Evolutionary conservation across 1,284 basidiomycete genomes (phyloP).

Genomic region (Irpex sp.): DNA sequence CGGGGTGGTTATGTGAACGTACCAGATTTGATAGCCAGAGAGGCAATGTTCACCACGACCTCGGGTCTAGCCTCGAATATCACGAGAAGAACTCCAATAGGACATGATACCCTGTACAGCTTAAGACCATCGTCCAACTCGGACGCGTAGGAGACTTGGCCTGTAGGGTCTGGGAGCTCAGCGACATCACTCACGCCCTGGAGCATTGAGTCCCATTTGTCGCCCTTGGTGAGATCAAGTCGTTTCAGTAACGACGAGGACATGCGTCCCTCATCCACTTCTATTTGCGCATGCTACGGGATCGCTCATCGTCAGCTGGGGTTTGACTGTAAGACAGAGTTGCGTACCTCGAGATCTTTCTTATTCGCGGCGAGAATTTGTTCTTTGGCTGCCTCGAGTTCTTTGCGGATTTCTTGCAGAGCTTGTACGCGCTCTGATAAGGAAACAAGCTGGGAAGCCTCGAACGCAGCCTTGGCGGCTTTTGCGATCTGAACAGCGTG

Average conservation of each 20-base stretch:
- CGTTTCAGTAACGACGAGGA: conserved; percentile 80
- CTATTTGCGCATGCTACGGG: conserved; percentile 65
- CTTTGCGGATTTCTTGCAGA: conserved; percentile 63
- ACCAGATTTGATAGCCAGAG: conserved; percentile 96
- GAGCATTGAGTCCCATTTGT: conserved; percentile 95
- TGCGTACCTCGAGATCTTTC: conserved; percentile 70
- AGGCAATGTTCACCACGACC: conserved; percentile 96
- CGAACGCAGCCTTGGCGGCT: conserved; percentile 79
- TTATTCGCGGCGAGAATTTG: conserved; percentile 79
- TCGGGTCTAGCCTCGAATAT: conserved; percentile 99
- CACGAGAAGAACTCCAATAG: conserved; percentile 94
- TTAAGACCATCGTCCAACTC: conserved; percentile 85
- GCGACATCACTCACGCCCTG: conserved; percentile 90
- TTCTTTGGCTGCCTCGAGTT: conserved; percentile 60
- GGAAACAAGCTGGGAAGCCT: conserved; percentile 78
- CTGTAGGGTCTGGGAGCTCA: conserved; percentile 82
- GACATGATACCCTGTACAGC: conserved; percentile 92
- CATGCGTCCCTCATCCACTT: conserved; percentile 83
- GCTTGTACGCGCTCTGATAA: conserved; percentile 68
- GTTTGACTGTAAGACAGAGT: neutral
- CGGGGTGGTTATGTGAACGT: conserved; percentile 19
- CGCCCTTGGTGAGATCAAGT: conserved; percentile 79
- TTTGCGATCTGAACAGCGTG: conserved; percentile 54
- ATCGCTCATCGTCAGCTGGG: neutral
- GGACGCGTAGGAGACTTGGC: conserved; percentile 83